These are phyloP conservation scores for Sporothrix humicola DNA, from an alignment of 2,329 filamentous ascomycete genomes.

Conservation along the genomic window DNA sequence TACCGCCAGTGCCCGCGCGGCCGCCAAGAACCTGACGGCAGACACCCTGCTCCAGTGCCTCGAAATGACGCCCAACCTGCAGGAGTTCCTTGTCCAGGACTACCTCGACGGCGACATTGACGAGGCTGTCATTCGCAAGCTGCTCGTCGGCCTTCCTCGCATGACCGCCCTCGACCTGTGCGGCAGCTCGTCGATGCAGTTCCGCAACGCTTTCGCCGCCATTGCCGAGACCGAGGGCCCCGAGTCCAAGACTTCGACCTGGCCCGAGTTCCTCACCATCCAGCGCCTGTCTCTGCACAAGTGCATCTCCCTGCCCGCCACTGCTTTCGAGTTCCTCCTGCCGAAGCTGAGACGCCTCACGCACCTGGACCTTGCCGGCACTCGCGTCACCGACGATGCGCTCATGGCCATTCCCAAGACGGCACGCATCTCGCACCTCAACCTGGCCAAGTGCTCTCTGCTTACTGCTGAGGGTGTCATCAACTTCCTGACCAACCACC, in stretches of 20 bases:
- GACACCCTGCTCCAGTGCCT: slow-evolving; percentile 75
- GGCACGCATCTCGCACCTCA: slow-evolving; percentile 76
- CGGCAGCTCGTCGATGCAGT: slow-evolving; percentile 71
- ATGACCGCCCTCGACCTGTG: slow-evolving; percentile 77
- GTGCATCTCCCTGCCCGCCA: slow-evolving; percentile 71
- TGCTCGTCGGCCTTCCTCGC: slow-evolving; percentile 69
- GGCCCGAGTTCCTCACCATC: slow-evolving; percentile 63
- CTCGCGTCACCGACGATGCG: slow-evolving; percentile 73
- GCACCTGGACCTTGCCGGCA: slow-evolving; percentile 80
- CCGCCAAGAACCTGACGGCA: slow-evolving; percentile 77
- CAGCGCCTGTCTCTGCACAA: slow-evolving; percentile 77
- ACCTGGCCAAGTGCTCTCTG: slow-evolving; percentile 75
- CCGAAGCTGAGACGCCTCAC: slow-evolving; percentile 73
- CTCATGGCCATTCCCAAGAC: slow-evolving; percentile 72
- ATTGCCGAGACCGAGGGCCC: slow-evolving; percentile 47
- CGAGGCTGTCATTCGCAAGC: slow-evolving; percentile 69
- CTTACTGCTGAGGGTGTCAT: slow-evolving; percentile 71
- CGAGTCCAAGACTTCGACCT: slow-evolving; percentile 45
- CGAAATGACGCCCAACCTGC: slow-evolving; percentile 72
- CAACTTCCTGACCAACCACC: slow-evolving; percentile 72
- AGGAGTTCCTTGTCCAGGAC: slow-evolving; percentile 80
- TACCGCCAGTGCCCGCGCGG: slow-evolving; percentile 73
- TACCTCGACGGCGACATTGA: slow-evolving; percentile 79
- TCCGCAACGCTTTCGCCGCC: slow-evolving; percentile 68
- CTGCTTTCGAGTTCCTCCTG: slow-evolving; percentile 71